A percentile compares a stretch with the other conserved stretches of the same genome.
Conservation (phyloP, 106 monocot species). For the Allium sativum region DNA sequence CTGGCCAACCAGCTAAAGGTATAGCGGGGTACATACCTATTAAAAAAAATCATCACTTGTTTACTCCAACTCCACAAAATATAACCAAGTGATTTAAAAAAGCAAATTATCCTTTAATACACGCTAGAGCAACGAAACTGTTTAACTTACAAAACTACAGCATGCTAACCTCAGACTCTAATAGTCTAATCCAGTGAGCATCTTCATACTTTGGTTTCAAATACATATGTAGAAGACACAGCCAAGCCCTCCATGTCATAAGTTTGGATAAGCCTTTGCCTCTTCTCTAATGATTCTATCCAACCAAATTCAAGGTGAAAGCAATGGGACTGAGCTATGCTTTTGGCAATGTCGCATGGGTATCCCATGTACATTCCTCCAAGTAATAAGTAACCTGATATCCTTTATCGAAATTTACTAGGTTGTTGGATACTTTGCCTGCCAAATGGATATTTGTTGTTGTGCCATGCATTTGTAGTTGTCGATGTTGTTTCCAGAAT, state of each 20-base stretch:
- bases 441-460: constrained; percentile 70
- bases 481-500: constrained; percentile 65
- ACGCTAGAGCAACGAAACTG: too few relatives aligned
- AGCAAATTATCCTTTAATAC: too few relatives aligned
- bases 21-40: too few relatives aligned
- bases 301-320: constrained; percentile 94
- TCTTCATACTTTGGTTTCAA: constrained; percentile 2
- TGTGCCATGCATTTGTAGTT: constrained; percentile 8
- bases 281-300: constrained; percentile 64
- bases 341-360: constrained; percentile 56
- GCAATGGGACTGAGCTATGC: constrained; percentile 51
- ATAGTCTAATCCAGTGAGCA: background rate
- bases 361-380: constrained; percentile 92
- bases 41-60: too few relatives aligned
- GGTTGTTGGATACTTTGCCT: constrained; percentile 45
- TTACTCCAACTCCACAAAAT: too few relatives aligned
- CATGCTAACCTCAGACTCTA: too few relatives aligned
- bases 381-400: constrained; percentile 64
- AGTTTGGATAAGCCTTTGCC: constrained; percentile 81
- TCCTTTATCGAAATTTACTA: constrained; percentile 69
- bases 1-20: too few relatives aligned
- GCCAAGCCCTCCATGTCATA: constrained; percentile 70
- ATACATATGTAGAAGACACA: constrained; percentile 75
- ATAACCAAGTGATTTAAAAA: too few relatives aligned
- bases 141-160: too few relatives aligned